These are phyloP conservation scores for Venturia pyrina DNA, from an alignment of 2,329 filamentous ascomycete species.

Conservation along the genomic window DNA sequence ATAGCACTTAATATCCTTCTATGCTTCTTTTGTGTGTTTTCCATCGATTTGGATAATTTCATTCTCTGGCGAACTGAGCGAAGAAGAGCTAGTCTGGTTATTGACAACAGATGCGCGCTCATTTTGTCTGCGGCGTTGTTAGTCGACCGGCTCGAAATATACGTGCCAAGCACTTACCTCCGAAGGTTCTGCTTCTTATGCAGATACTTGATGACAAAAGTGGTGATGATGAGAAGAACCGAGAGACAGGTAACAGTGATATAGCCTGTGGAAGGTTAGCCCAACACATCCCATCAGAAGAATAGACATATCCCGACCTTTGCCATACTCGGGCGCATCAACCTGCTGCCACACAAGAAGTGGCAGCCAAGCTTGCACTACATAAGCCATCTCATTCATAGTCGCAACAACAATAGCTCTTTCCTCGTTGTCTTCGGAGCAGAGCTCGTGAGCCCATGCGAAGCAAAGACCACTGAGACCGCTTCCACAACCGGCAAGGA, in stretches of 20 bases:
- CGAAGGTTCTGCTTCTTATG: constrained; percentile 3
- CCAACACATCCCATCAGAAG: background rate
- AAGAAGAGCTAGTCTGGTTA: background rate
- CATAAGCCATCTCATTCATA: constrained; percentile 63
- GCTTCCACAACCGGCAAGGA: constrained; percentile 40
- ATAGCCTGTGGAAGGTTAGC: constrained; percentile 28
- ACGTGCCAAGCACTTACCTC: background rate
- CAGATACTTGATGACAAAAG: constrained; percentile 33
- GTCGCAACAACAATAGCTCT: constrained; percentile 53
- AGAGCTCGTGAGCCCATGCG: constrained; percentile 48
- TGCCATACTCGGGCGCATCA: constrained; percentile 50
- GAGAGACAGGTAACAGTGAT: constrained; percentile 44
- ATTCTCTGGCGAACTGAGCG: background rate
- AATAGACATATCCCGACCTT: constrained; percentile 27
- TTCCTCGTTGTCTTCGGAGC: constrained; percentile 51
- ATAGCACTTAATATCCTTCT: background rate
- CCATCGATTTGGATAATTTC: background rate
- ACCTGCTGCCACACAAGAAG: constrained; percentile 56
- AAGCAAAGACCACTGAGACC: constrained; percentile 41
- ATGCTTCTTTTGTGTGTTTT: background rate
- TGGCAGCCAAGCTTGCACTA: constrained; percentile 60
- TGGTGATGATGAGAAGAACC: constrained; percentile 38
- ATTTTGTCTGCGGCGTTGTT: background rate
- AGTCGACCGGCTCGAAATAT: background rate
- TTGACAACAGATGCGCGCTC: background rate